These are phyloP conservation scores for Oryza glumipatula DNA, from an alignment of 176 grass and related monocot species.

Conservation along the genomic window DNA sequence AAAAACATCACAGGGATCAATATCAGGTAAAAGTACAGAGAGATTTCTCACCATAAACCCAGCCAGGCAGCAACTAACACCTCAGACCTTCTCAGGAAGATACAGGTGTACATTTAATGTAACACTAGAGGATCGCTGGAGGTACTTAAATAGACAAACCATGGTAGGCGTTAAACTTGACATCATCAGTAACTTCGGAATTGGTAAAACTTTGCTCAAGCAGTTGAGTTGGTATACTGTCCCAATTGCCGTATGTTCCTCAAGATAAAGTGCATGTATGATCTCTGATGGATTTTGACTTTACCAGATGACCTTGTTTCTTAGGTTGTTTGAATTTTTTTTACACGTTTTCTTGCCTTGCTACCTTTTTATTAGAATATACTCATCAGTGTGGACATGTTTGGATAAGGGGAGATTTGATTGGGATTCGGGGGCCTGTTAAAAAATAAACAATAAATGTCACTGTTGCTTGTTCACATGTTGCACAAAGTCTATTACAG, in stretches of 20 bases:
- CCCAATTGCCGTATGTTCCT: not conserved
- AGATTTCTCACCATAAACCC: constrained; percentile 35
- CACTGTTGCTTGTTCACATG: not conserved
- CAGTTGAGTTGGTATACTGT: not conserved
- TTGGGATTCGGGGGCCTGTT: not conserved
- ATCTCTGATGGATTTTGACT: not conserved
- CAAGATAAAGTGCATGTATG: not conserved
- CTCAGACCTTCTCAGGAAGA: not conserved
- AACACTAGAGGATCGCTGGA: not conserved
- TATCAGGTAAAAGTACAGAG: no score
- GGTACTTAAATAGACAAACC: not conserved
- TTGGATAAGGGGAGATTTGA: not conserved
- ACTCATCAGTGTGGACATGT: not conserved
- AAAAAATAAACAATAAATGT: not conserved
- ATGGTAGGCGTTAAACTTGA: not conserved
- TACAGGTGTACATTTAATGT: not conserved
- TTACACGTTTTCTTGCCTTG: not conserved
- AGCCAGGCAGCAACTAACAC: not conserved
- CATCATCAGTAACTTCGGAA: not conserved
- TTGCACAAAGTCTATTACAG: not conserved
- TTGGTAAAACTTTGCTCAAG: not conserved
- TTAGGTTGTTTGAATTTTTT: not conserved
- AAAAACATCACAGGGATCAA: not conserved
- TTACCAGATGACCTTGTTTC: not conserved
- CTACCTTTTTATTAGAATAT: not conserved